These are phyloP conservation scores for Claviceps maximensis DNA, from an alignment of 2,329 filamentous ascomycete genomes.

Conservation along the genomic window DNA sequence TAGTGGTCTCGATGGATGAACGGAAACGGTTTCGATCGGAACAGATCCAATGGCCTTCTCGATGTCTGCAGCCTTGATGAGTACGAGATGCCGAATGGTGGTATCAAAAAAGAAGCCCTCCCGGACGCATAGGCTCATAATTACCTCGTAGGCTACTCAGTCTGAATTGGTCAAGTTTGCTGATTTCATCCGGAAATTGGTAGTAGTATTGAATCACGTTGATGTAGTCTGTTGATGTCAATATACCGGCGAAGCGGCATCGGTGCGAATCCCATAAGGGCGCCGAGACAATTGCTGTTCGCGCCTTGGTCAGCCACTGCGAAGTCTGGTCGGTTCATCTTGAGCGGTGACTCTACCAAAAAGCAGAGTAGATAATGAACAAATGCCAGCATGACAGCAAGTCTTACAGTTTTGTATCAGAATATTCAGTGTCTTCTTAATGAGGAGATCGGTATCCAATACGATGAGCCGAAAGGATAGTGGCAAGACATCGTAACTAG, in stretches of 20 bases:
- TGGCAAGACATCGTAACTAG: conserved; percentile 93
- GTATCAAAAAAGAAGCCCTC: background rate
- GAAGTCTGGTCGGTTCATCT: background rate
- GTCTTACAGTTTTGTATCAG: conserved; percentile 80
- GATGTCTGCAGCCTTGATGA: conserved; percentile 50
- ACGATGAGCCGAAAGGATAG: conserved; percentile 92
- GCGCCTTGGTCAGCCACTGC: background rate
- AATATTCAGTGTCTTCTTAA: conserved; percentile 94
- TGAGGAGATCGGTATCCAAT: conserved; percentile 85
- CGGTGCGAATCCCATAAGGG: conserved; percentile 92
- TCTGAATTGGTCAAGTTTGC: conserved; percentile 85
- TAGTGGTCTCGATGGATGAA: conserved; percentile 76
- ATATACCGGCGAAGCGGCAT: conserved; percentile 82
- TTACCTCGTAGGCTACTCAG: conserved; percentile 81
- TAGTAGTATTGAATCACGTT: conserved; percentile 99
- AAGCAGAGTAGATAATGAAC: background rate
- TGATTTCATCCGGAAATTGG: conserved; percentile 83
- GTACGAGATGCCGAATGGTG: background rate
- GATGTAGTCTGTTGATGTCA: conserved; percentile 95
- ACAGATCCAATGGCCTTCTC: conserved; percentile 85
- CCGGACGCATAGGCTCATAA: conserved; percentile 12
- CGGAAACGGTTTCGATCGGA: conserved; percentile 90
- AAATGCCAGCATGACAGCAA: background rate
- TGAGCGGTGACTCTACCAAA: background rate
- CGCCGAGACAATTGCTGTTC: conserved; percentile 83